A percentile compares a stretch with the other conserved stretches of the same genome.
Conservation (phyloP, 2,329 filamentous ascomycete species). For the Diplodia mutila region DNA sequence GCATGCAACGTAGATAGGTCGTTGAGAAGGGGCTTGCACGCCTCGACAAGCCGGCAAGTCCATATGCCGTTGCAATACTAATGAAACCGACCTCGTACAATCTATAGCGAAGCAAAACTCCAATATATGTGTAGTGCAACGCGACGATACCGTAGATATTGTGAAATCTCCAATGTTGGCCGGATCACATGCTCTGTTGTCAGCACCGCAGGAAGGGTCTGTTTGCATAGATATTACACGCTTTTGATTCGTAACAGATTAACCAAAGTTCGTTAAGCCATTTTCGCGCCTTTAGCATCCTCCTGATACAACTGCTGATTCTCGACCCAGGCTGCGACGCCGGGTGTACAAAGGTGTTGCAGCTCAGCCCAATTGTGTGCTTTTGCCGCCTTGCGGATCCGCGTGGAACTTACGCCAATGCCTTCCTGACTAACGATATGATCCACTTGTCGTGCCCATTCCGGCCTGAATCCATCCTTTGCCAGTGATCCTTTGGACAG, state of each 20-base stretch:
- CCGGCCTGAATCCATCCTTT: conserved; percentile 56
- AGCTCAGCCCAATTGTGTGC: conserved; percentile 54
- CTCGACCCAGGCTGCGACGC: conserved; percentile 63
- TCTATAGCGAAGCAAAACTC: too few species aligned
- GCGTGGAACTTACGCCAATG: conserved; percentile 60
- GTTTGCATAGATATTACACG: background rate
- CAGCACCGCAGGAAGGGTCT: background rate
- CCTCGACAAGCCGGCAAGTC: too few species aligned
- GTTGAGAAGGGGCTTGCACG: too few species aligned
- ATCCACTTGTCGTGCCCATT: conserved; percentile 49
- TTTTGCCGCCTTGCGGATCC: conserved; percentile 62
- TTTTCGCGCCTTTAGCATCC: conserved; percentile 41
- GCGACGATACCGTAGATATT: too few species aligned
- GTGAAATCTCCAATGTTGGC: too few species aligned
- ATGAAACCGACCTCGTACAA: too few species aligned
- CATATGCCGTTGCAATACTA: too few species aligned
- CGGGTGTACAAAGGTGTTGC: conserved; percentile 57
- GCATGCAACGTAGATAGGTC: too few species aligned
- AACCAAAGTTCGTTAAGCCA: conserved; percentile 34
- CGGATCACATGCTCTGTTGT: too few species aligned
- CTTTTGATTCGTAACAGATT: background rate
- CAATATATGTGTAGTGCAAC: too few species aligned
- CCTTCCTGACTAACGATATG: conserved; percentile 14
- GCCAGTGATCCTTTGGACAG: conserved; percentile 56
- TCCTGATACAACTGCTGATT: conserved; percentile 60